phyloP scores from a whole-genome alignment of 331 rosid genomes.

The Quercus phellos region DNA sequence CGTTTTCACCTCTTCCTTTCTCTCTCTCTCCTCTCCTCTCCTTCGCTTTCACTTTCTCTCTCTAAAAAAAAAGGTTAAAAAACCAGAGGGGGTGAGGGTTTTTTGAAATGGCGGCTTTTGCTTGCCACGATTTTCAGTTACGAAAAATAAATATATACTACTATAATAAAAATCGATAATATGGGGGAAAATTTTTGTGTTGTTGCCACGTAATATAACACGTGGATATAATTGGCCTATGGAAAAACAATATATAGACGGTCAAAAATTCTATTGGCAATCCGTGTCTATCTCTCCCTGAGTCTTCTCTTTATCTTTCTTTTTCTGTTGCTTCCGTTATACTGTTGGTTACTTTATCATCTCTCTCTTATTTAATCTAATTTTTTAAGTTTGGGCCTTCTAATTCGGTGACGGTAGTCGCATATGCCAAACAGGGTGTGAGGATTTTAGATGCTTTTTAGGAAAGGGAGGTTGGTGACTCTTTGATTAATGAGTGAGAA shows the following conservation, averaged over 20 bases:
- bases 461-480: not conserved
- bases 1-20: not conserved
- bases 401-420: too few relatives aligned
- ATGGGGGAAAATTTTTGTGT: not conserved
- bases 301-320: not conserved
- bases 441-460: not conserved
- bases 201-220: not conserved
- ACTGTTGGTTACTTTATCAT: not conserved
- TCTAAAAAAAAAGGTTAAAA: not conserved
- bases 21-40: not conserved
- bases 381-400: too few relatives aligned
- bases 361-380: not conserved
- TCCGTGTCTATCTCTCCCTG: not conserved
- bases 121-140: conserved; percentile 5
- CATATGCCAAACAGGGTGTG: not conserved
- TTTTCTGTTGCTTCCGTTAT: not conserved
- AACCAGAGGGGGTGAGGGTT: not conserved
- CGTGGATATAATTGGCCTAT: not conserved
- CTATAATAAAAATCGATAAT: too few relatives aligned
- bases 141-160: not conserved
- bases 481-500: not conserved
- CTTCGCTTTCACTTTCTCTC: not conserved
- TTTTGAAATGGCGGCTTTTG: conserved; percentile 9
- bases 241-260: too few relatives aligned
- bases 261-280: too few relatives aligned